phyloP scores from a whole-genome alignment of 2,329 filamentous ascomycete genomes.

The Teratosphaeria destructans region DNA sequence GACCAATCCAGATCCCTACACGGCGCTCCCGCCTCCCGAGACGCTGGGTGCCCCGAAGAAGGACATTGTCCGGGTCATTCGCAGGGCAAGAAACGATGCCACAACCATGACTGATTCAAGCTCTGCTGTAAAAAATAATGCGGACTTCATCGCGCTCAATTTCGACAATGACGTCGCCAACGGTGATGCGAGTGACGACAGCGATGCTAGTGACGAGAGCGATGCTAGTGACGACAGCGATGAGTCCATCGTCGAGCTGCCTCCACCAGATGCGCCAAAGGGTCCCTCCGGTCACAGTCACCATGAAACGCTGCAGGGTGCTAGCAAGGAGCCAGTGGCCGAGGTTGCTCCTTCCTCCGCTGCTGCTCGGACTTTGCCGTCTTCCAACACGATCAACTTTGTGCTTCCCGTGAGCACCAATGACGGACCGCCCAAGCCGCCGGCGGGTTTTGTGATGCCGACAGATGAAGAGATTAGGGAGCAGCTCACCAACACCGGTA shows the following conservation, averaged over 20 bases:
- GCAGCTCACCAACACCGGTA: constrained; percentile 2
- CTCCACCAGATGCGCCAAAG: neutral
- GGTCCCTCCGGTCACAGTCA: constrained; percentile 22
- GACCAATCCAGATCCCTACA: constrained; percentile 95
- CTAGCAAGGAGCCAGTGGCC: constrained; percentile 1
- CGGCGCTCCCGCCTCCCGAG: constrained; percentile 69
- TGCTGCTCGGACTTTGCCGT: neutral
- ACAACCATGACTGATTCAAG: constrained; percentile 41
- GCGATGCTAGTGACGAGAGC: constrained; percentile 13
- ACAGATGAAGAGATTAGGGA: constrained; percentile 13
- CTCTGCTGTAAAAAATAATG: constrained; percentile 33
- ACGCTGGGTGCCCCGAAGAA: constrained; percentile 63
- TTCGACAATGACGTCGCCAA: constrained; percentile 19
- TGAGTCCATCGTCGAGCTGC: constrained; percentile 4
- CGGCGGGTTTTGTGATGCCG: constrained; percentile 13
- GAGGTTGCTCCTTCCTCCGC: neutral
- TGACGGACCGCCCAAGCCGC: constrained; percentile 7
- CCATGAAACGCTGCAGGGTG: constrained; percentile 19
- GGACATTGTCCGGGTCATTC: constrained; percentile 82
- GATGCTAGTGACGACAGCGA: constrained; percentile 11
- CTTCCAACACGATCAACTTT: neutral
- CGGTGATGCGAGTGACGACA: constrained; percentile 16
- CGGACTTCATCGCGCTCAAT: constrained; percentile 76
- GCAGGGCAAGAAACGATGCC: constrained; percentile 69
- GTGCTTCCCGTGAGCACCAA: neutral